Conservation (phyloP, 2,329 filamentous ascomycete species). For the Aureobasidium leucospermi region DNA sequence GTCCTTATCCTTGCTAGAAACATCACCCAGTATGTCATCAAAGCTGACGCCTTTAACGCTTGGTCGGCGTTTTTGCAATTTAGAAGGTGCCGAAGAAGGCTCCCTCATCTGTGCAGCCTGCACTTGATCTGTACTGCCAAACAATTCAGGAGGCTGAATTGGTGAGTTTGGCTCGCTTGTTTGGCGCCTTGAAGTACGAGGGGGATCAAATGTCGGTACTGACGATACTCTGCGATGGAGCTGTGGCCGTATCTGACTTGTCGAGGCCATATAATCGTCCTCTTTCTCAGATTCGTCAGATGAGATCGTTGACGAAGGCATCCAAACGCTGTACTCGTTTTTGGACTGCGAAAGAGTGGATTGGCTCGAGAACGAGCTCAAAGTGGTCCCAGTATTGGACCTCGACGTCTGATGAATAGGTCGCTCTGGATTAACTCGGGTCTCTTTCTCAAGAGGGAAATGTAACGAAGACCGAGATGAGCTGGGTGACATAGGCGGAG, state of each 20-base stretch:
- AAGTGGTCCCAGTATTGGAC: neutral
- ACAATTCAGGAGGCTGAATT: constrained; percentile 17
- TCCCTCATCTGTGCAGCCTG: constrained; percentile 3
- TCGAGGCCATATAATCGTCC: constrained; percentile 20
- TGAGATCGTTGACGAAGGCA: constrained; percentile 35
- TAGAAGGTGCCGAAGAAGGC: constrained; percentile 28
- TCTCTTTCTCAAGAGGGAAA: neutral
- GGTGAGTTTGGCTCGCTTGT: constrained; percentile 33
- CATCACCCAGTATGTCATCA: neutral
- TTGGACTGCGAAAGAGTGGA: constrained; percentile 20
- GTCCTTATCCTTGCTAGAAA: constrained; percentile 13
- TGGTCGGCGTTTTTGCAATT: constrained; percentile 26
- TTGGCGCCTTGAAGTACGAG: constrained; percentile 39
- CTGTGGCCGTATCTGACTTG: constrained; percentile 26
- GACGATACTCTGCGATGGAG: constrained; percentile 41
- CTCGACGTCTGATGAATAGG: neutral
- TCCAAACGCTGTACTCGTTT: constrained; percentile 43
- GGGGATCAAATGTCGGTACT: constrained; percentile 39
- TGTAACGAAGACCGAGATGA: constrained; percentile 16
- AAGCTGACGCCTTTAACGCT: constrained; percentile 16
- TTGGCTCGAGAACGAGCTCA: constrained; percentile 20
- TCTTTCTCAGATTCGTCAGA: constrained; percentile 24
- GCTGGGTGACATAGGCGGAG: constrained; percentile 22
- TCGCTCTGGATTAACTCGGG: neutral
- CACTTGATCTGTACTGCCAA: neutral